Evolutionary conservation across 1,139 yeast species (phyloP).

Genomic region (Kodamaea derodonti): DNA sequence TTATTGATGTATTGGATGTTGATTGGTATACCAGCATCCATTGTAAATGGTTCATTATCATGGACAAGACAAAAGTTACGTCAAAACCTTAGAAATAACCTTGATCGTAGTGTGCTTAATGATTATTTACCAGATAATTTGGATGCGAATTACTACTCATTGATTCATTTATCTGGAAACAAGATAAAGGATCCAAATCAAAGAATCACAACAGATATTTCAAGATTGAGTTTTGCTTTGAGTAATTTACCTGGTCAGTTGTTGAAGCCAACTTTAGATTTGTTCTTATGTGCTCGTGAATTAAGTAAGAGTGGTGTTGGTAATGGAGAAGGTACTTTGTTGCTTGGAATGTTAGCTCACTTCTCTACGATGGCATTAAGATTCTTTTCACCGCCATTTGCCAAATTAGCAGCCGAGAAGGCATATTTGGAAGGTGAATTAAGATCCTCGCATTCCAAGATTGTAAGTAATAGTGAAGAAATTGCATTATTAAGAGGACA

Average conservation of each 20-base stretch:
- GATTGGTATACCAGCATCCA: conserved; percentile 82
- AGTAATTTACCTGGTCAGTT: conserved; percentile 83
- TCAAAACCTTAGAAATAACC: conserved; percentile 58
- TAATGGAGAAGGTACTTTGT: conserved; percentile 79
- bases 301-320: conserved; percentile 72
- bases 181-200: conserved; percentile 75
- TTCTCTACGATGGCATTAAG: conserved; percentile 71
- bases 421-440: conserved; percentile 85
- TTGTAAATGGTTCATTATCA: conserved; percentile 69
- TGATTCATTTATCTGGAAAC: conserved; percentile 55
- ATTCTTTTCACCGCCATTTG: conserved; percentile 86
- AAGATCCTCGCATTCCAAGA: conserved; percentile 75
- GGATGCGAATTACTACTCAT: conserved; percentile 49
- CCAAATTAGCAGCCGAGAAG: conserved; percentile 71
- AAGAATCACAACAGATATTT: conserved; percentile 74
- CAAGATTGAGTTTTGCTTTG: conserved; percentile 67
- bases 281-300: conserved; percentile 78
- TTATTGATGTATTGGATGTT: conserved; percentile 76
- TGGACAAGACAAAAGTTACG: conserved; percentile 72
- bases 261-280: conserved; percentile 79
- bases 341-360: conserved; percentile 78
- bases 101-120: conserved; percentile 62
- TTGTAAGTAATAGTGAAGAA: conserved; percentile 79
- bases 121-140: conserved; percentile 64
- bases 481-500: conserved; percentile 85